Conservation (phyloP, 148 eudicot species). For the Rheum nobile region DNA sequence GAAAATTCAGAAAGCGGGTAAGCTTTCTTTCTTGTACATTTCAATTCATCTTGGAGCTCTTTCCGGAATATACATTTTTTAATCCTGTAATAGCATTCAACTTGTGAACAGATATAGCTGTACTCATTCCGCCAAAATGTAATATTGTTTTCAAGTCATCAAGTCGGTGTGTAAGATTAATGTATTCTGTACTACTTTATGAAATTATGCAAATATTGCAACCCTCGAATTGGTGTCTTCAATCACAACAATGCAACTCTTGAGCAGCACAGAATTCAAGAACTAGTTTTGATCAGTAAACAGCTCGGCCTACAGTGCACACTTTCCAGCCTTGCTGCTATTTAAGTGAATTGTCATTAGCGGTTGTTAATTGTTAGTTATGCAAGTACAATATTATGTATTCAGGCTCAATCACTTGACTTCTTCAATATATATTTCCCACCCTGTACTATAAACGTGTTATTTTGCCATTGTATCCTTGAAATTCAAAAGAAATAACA, state of each 20-base stretch:
- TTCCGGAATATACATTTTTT: not conserved
- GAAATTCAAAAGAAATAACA: no score
- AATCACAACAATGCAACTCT: not conserved
- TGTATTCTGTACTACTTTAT: not conserved
- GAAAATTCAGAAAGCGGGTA: not conserved
- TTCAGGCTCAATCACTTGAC: no score
- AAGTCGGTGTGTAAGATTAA: not conserved
- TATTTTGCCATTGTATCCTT: no score
- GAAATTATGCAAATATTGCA: not conserved
- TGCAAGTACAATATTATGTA: no score
- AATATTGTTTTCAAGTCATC: not conserved
- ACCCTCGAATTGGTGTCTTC: not conserved
- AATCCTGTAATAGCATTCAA: not conserved
- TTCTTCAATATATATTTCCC: no score
- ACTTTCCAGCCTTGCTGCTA: not conserved
- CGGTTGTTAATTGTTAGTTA: no score
- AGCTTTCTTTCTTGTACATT: not conserved
- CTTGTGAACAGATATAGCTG: slow-evolving; percentile 1
- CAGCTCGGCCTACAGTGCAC: not conserved
- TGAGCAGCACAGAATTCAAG: not conserved
- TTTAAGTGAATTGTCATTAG: not conserved
- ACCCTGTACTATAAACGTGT: no score
- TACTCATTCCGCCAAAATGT: not conserved
- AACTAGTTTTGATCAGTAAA: not conserved
- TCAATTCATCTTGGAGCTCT: not conserved